A percentile compares a stretch with the other conserved stretches of the same genome.
Conservation (phyloP, 1,139 yeast species). For the Taphrina deformans region DNA sequence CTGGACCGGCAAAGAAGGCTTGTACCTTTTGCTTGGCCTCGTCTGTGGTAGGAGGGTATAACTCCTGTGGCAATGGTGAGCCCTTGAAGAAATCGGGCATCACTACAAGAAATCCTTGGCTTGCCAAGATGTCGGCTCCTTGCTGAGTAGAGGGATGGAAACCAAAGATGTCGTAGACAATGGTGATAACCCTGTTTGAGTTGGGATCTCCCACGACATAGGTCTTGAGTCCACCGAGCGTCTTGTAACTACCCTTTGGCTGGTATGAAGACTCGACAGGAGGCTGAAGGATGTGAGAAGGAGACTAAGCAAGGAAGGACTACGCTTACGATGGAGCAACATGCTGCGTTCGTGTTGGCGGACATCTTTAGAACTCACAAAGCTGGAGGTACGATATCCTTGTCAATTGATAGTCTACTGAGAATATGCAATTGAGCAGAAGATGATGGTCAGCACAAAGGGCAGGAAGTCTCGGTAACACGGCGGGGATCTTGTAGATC, state of each 20-base stretch:
- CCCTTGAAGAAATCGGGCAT: conserved; percentile 40
- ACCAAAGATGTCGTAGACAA: conserved; percentile 38
- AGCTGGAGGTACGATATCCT: too few relatives aligned
- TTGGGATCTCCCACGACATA: conserved; percentile 23
- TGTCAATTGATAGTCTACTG: too few relatives aligned
- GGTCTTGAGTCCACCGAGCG: conserved; percentile 33
- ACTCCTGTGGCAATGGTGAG: conserved; percentile 33
- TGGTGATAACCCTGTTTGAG: conserved; percentile 14
- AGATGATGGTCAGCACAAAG: neutral
- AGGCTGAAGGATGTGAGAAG: neutral
- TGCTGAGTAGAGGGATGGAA: conserved; percentile 38
- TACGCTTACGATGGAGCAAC: conserved; percentile 26
- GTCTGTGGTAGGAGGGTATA: conserved; percentile 25
- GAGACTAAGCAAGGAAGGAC: neutral
- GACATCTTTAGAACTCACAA: conserved; percentile 3
- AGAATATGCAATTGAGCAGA: too few relatives aligned
- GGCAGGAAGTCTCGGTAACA: neutral
- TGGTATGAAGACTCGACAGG: conserved; percentile 20
- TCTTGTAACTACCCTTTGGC: conserved; percentile 30
- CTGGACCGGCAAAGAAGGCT: conserved; percentile 21
- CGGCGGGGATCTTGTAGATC: neutral
- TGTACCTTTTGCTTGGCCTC: conserved; percentile 23
- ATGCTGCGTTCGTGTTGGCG: conserved; percentile 30
- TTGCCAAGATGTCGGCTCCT: conserved; percentile 39
- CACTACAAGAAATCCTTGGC: conserved; percentile 37